Conservation (phyloP, 2,329 filamentous ascomycete genomes). For the Canariomyces notabilis region DNA sequence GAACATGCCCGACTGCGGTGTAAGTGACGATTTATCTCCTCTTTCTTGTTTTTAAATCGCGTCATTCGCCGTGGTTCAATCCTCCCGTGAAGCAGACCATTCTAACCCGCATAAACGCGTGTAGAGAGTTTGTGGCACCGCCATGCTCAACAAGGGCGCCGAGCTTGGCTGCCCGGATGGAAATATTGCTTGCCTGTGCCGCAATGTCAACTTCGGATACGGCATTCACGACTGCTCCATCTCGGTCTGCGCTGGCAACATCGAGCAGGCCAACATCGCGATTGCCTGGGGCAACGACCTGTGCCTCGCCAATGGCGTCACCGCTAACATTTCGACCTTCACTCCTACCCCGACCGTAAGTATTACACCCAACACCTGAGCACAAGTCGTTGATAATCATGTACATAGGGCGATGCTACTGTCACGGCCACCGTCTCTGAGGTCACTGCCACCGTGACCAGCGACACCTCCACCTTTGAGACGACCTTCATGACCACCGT, state of each 20-base stretch:
- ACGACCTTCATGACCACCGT: conserved; percentile 14
- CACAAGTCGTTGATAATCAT: background rate
- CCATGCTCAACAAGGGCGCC: conserved; percentile 45
- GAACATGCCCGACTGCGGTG: conserved; percentile 47
- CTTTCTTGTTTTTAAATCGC: background rate
- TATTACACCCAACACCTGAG: background rate
- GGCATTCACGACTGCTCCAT: conserved; percentile 48
- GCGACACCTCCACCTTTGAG: conserved; percentile 13
- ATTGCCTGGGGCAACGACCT: conserved; percentile 36
- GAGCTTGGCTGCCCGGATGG: conserved; percentile 41
- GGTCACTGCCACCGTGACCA: conserved; percentile 15
- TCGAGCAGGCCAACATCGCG: conserved; percentile 32
- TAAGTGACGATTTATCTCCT: conserved; percentile 36
- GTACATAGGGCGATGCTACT: background rate
- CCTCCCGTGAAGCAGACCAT: too few species aligned
- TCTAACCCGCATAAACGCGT: background rate
- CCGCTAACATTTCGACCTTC: conserved; percentile 21
- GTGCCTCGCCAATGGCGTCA: conserved; percentile 36
- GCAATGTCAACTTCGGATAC: conserved; percentile 42
- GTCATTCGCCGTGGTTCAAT: background rate
- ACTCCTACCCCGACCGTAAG: conserved; percentile 13
- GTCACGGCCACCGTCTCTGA: conserved; percentile 9
- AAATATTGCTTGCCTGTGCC: conserved; percentile 44
- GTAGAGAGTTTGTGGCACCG: conserved; percentile 45
- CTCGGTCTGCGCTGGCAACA: conserved; percentile 36